Evolutionary conservation across 1,284 basidiomycete species (phyloP).

Genomic region (Chalciporus sp.): DNA sequence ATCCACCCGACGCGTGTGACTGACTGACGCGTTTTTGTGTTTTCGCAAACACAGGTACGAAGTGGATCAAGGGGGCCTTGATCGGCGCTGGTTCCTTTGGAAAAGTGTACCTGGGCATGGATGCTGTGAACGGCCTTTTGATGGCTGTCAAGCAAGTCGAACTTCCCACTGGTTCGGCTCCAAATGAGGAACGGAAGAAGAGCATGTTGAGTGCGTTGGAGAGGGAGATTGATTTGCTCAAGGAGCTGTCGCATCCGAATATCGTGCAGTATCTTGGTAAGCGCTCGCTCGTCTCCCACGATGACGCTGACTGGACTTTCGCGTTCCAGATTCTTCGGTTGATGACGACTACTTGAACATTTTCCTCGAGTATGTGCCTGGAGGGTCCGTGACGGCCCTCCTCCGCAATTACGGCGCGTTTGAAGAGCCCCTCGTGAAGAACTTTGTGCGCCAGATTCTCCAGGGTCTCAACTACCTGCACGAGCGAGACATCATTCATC

Average conservation of each 20-base stretch:
- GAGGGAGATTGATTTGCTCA: constrained; percentile 94
- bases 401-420: constrained; percentile 96
- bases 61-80: constrained; percentile 99
- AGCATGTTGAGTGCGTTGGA: constrained; percentile 95
- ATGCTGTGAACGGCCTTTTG: constrained; percentile 87
- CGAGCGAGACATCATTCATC: constrained; percentile 93
- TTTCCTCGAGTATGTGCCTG: constrained; percentile 98
- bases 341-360: constrained; percentile 94
- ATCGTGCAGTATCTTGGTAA: constrained; percentile 97
- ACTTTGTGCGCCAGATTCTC: constrained; percentile 94
- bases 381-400: constrained; percentile 93
- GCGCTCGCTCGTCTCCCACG: constrained; percentile 29
- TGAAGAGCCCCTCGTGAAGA: constrained; percentile 92
- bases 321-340: constrained; percentile 74
- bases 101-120: constrained; percentile 97
- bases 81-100: constrained; percentile 98
- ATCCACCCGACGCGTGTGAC: background rate
- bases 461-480: constrained; percentile 93
- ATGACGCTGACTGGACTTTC: background rate
- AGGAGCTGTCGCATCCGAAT: constrained; percentile 94
- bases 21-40: constrained; percentile 6
- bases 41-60: constrained; percentile 58
- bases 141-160: constrained; percentile 99
- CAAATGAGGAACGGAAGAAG: constrained; percentile 93
- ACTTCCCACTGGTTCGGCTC: constrained; percentile 82